Evolutionary conservation across 306 rosid species (phyloP).

Genomic region (Calophaca sinica): DNA sequence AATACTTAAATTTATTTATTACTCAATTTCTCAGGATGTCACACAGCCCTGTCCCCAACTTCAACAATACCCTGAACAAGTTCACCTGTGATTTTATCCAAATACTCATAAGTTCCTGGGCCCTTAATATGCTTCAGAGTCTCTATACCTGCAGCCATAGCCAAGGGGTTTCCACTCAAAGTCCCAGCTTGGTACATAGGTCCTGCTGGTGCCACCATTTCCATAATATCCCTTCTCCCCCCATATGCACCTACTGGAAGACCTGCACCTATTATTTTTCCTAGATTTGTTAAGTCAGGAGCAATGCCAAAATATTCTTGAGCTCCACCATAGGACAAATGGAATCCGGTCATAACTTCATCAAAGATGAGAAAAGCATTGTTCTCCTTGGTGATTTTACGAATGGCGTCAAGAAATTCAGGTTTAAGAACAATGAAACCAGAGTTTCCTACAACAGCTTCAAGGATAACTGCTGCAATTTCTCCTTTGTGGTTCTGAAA

Average conservation of each 20-base stretch:
- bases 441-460: slow-evolving; percentile 92
- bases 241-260: slow-evolving; percentile 95
- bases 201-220: slow-evolving; percentile 92
- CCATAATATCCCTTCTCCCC: slow-evolving; percentile 88
- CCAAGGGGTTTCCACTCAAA: slow-evolving; percentile 90
- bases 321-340: slow-evolving; percentile 88
- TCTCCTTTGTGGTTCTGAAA: slow-evolving; percentile 69
- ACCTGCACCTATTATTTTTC: slow-evolving; percentile 94
- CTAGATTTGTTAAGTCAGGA: slow-evolving; percentile 80
- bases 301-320: slow-evolving; percentile 84
- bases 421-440: slow-evolving; percentile 77
- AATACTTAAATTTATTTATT: too few relatives aligned
- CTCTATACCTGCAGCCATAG: slow-evolving; percentile 94
- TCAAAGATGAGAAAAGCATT: slow-evolving; percentile 76
- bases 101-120: slow-evolving; percentile 74
- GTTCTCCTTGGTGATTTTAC: slow-evolving; percentile 72
- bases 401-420: slow-evolving; percentile 66
- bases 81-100: slow-evolving; percentile 73
- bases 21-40: too few relatives aligned
- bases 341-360: slow-evolving; percentile 95
- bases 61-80: slow-evolving; percentile 74
- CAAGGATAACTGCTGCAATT: slow-evolving; percentile 77
- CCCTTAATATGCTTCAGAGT: slow-evolving; percentile 78
- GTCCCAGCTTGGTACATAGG: slow-evolving; percentile 96
- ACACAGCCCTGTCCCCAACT: slow-evolving; percentile 79